A percentile compares a stretch with the other conserved stretches of the same genome.
phyloP scores from a whole-genome alignment of 2,329 filamentous ascomycete genomes.

The Rhynchosporium agropyri region DNA sequence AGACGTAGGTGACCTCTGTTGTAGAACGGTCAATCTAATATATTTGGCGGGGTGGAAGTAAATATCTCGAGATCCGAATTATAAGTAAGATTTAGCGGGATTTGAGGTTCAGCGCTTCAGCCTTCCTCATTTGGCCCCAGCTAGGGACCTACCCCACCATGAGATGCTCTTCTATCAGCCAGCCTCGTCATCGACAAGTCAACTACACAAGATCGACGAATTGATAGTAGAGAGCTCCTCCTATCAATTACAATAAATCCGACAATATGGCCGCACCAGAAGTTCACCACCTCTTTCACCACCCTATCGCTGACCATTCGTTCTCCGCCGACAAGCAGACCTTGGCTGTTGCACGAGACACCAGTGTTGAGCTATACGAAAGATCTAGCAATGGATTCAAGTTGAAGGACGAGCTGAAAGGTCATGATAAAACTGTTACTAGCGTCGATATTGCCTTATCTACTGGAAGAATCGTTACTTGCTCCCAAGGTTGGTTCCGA shows the following conservation, averaged over 20 bases:
- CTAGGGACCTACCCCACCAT: constrained; percentile 19
- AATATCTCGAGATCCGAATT: constrained; percentile 8
- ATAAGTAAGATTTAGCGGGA: constrained; percentile 13
- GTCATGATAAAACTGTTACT: constrained; percentile 96
- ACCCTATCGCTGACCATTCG: constrained; percentile 94
- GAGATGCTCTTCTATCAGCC: constrained; percentile 11
- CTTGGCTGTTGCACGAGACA: constrained; percentile 89
- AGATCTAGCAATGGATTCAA: constrained; percentile 73
- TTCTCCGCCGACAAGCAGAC: constrained; percentile 91
- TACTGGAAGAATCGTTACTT: constrained; percentile 93
- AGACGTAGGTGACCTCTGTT: neutral
- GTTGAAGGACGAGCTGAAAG: constrained; percentile 89
- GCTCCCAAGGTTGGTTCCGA: constrained; percentile 75
- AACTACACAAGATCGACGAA: constrained; percentile 18
- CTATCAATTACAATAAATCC: constrained; percentile 62
- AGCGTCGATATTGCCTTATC: constrained; percentile 92
- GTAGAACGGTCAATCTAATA: neutral
- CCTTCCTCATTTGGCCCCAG: constrained; percentile 14
- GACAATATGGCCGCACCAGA: constrained; percentile 77
- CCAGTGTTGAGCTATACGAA: constrained; percentile 84
- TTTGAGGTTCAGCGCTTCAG: neutral
- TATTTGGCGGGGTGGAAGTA: constrained; percentile 15
- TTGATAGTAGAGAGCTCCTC: constrained; percentile 99
- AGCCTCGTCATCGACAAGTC: constrained; percentile 16
- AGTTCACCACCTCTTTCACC: constrained; percentile 96